Base-by-base conservation (phyloP, 2,329 filamentous ascomycete genomes). In the Colletotrichum sp. region DNA sequence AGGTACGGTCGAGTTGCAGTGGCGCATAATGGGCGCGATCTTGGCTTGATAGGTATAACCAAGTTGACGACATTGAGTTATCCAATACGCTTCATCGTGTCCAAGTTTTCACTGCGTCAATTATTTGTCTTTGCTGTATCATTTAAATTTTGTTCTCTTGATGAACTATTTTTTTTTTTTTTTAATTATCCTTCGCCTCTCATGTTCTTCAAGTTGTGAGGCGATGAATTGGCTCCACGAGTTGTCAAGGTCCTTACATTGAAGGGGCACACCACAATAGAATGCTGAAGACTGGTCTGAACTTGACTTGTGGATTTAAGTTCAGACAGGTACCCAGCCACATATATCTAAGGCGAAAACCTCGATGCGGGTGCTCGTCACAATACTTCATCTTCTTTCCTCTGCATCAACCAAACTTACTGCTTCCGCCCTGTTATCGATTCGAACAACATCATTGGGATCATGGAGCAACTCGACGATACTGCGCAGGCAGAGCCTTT, bases 221-320 rank as follows among this genome's bases (percentile, higher is more conserved):
- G 1, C 18, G 18, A 48, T 48, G 18, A 0, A 10, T n/a, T 48
- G 0, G 39, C 16, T 43, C 8, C 36, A 18, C 3, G 18, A n/a
- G 39, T 48, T 48, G 3, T 3, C 36, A 39, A 39, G 36, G 16
- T 39, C 7, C 36, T 18, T 4, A 4, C 36, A 3, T 16, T 36
- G 13, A 36, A 14, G 32, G 12, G 32, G 13, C 6, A 36, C 34
- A 36, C 34, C 13, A 14, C 13, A 5, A 7, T 36, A 8, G 1
- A 16, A 36, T 7, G 3, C 16, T 0, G 32, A 7, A 3, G 13
- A 36, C 34, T 39, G 34, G 34, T 43, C 16, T 43, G 36, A 43
- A 43, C 0, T 43, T 4, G 34, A 1, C 0, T 43, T 18, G 16
- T 43, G 16, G 36, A 18, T 3, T 43, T 6, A 2, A 3, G 1